Evolutionary conservation across 129 eudicot genomes (phyloP), one percentile per base, ranked within the genome.

Genomic region (Heracleum sosnowskyi): DNA sequence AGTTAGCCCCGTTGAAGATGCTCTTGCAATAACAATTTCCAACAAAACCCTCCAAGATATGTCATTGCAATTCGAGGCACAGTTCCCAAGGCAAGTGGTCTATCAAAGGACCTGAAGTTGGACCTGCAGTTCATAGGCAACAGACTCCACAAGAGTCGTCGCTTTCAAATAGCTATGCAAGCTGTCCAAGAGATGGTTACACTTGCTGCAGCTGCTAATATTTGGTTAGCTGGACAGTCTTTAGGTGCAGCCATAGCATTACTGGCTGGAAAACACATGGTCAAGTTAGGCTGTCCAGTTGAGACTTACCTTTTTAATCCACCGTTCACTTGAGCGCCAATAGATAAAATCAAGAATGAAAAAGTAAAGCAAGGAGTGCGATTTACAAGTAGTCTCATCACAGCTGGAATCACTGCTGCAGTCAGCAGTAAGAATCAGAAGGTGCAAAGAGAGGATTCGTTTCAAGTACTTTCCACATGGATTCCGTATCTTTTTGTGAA

Each of bases 141-240:
- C 78, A 81, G 78, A 20, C 92, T 87, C 4, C 83, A 87, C 55
- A 29, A 70, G 9, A 84, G 88, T 68, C 11, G 83, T 11, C 83
- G 90, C 5, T 84, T 81, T 35, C 81, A 80, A 22, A 66, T 64
- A 0, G 96, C 86, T 16, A 31, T 84, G 17, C 83, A 83, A 73
- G 79, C 84, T 0, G 83, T 88, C 10, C 60, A 74, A 26, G 63
- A 75, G 31, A 68, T 78, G 20, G 90, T 90, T 0, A 22, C 84
- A 10, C 18, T 40, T 9, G 84, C 53, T 22, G 92, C 90, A 41
- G 68, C 90, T 2, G 42, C 73, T 22, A 87, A 83, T 35, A 80
- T 91, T 11, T 95, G 97, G 97, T 77, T 95, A 68, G 85, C 96
- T 11, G 98, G 97, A n/a, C 98, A 95, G 76, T 95, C 98, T 11